phyloP scores from a whole-genome alignment of 306 rosid species.

The Acacia confusa region DNA sequence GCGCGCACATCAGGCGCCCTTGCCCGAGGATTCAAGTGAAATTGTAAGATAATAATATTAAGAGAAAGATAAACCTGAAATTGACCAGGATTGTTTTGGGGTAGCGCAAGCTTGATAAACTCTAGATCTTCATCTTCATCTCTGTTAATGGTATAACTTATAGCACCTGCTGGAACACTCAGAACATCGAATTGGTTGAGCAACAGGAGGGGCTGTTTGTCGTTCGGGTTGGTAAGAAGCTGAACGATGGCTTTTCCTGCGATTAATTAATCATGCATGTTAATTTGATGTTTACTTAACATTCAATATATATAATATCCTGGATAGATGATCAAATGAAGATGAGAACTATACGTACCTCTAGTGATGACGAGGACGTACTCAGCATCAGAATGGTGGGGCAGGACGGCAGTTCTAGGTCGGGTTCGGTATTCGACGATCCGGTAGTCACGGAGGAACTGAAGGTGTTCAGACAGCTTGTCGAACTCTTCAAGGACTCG shows the following conservation, averaged over 20 bases:
- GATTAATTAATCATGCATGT: not conserved
- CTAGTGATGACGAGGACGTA: conserved; percentile 8
- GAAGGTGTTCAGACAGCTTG: not conserved
- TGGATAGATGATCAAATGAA: not conserved
- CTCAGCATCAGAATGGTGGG: conserved; percentile 37
- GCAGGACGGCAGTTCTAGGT: conserved; percentile 33
- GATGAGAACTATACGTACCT: not conserved
- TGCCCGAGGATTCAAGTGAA: no score
- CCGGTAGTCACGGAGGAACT: conserved; percentile 15
- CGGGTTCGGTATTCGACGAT: not conserved
- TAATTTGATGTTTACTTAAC: no score
- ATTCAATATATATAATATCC: not conserved
- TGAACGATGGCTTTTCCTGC: conserved; percentile 30
- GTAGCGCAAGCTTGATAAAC: not conserved
- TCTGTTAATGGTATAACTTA: not conserved
- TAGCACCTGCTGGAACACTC: not conserved
- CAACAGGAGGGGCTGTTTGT: not conserved
- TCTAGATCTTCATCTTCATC: not conserved
- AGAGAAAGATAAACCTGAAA: conserved; percentile 4
- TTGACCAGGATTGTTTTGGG: not conserved
- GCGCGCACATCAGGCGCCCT: no score
- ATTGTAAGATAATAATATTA: no score
- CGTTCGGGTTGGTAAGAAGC: not conserved
- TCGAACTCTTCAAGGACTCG: conserved; percentile 30
- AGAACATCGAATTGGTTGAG: not conserved